phyloP scores from a whole-genome alignment of 2,329 filamentous ascomycete genomes.

The Elsinoe fawcettii region DNA sequence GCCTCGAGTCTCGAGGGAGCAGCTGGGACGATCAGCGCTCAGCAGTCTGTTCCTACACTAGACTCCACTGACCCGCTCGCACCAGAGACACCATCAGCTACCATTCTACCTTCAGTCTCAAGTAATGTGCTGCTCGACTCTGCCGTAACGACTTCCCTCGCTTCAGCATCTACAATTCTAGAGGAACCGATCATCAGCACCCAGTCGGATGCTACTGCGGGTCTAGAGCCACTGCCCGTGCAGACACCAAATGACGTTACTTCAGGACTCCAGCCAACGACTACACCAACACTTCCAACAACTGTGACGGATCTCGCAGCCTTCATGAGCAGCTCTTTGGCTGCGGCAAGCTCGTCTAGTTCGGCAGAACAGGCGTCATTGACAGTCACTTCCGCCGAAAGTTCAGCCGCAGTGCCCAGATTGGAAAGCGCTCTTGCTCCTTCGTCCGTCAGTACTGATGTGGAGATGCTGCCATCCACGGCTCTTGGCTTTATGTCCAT shows the following conservation, averaged over 20 bases:
- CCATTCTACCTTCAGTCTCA: too few relatives aligned
- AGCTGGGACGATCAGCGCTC: background rate
- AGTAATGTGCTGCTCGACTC: too few relatives aligned
- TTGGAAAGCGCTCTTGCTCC: background rate
- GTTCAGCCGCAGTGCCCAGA: background rate
- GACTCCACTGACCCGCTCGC: background rate
- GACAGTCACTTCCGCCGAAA: background rate
- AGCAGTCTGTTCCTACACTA: background rate
- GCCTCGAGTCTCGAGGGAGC: background rate
- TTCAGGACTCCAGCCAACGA: background rate
- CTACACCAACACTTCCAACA: background rate
- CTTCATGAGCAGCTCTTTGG: constrained; percentile 11
- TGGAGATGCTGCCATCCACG: background rate
- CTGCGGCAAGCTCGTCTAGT: background rate
- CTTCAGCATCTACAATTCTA: too few relatives aligned
- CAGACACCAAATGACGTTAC: background rate
- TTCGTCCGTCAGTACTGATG: background rate
- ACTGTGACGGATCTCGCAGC: constrained; percentile 2
- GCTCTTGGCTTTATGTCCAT: background rate
- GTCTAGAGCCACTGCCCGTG: background rate
- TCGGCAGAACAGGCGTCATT: background rate
- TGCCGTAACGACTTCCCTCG: too few relatives aligned
- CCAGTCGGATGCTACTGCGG: background rate
- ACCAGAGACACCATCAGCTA: too few relatives aligned
- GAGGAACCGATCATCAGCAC: too few relatives aligned